Percentiles rank a stretch among this genome's conserved stretches.
Evolutionary conservation across 2,329 filamentous ascomycete species (phyloP).

Genomic region (Biscogniauxia sp.): DNA sequence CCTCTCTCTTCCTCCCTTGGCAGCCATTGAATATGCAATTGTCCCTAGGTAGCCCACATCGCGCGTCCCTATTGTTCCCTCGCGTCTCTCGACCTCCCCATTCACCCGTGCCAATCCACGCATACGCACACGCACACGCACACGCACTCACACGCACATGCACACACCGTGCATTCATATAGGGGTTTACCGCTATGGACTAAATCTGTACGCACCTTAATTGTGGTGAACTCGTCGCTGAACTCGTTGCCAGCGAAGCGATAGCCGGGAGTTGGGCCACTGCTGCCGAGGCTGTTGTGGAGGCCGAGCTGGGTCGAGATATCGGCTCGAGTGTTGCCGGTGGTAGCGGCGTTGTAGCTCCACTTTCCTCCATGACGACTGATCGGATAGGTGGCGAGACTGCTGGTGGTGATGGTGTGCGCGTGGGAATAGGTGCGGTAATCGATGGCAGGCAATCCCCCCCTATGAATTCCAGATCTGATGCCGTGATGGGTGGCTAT

Average conservation of each 20-base stretch:
- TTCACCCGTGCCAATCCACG: background rate
- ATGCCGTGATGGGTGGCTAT: constrained; percentile 22
- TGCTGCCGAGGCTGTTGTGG: constrained; percentile 43
- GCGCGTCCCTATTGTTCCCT: background rate
- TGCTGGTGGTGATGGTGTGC: constrained; percentile 16
- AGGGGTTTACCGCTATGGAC: background rate
- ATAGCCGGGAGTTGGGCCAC: constrained; percentile 47
- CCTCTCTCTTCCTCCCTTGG: background rate
- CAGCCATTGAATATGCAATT: background rate
- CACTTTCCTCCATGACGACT: constrained; percentile 47
- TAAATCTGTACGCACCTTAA: constrained; percentile 41
- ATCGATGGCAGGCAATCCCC: constrained; percentile 23
- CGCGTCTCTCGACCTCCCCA: background rate
- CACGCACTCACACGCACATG: too few relatives aligned
- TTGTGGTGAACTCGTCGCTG: constrained; percentile 42
- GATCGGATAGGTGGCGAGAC: constrained; percentile 24
- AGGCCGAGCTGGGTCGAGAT: constrained; percentile 49
- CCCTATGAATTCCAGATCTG: constrained; percentile 20
- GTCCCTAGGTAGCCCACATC: background rate
- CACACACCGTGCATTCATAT: background rate
- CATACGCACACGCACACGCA: too few relatives aligned
- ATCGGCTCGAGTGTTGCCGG: constrained; percentile 45
- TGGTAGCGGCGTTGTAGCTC: constrained; percentile 35
- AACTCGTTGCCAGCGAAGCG: constrained; percentile 42
- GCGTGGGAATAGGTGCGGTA: constrained; percentile 19